phyloP scores from a whole-genome alignment of 345 rosid species.

The Ceriops decandra region DNA sequence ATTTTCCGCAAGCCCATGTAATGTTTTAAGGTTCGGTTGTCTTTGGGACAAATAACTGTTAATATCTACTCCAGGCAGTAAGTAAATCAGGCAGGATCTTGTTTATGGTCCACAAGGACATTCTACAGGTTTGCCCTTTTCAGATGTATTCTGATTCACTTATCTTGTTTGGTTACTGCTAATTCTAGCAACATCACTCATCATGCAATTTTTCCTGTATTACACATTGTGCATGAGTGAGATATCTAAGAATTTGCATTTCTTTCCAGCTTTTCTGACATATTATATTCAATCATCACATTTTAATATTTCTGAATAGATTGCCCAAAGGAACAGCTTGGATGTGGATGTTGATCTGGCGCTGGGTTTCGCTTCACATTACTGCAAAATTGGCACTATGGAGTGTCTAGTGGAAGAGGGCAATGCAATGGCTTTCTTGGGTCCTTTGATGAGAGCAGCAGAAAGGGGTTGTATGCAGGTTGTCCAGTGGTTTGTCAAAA shows the following conservation, averaged over 20 bases:
- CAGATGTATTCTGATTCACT: not conserved
- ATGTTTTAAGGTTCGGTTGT: too few relatives aligned
- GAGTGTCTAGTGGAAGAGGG: slow-evolving; percentile 98
- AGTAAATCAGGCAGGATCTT: not conserved
- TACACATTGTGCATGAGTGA: not conserved
- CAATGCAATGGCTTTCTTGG: slow-evolving; percentile 83
- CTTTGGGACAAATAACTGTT: too few relatives aligned
- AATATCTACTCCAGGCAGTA: not conserved
- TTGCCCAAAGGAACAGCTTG: slow-evolving; percentile 95
- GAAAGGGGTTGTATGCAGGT: slow-evolving; percentile 96
- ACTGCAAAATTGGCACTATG: slow-evolving; percentile 89
- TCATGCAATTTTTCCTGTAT: too few relatives aligned
- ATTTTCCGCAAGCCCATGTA: too few relatives aligned
- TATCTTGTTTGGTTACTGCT: not conserved
- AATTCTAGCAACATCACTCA: too few relatives aligned
- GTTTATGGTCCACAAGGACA: not conserved
- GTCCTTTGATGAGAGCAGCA: slow-evolving; percentile 94
- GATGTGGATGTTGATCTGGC: slow-evolving; percentile 96
- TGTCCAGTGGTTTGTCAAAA: slow-evolving; percentile 91
- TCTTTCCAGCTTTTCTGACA: not conserved
- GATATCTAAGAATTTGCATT: not conserved
- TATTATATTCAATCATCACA: slow-evolving; percentile 6
- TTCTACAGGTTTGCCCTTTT: not conserved
- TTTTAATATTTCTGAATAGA: slow-evolving; percentile 40
- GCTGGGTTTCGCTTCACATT: slow-evolving; percentile 89